Percentiles rank a stretch among this genome's conserved stretches.
These are phyloP conservation scores for Gynandropsis gynandra DNA, from an alignment of 345 rosid genomes.

Conservation along the genomic window DNA sequence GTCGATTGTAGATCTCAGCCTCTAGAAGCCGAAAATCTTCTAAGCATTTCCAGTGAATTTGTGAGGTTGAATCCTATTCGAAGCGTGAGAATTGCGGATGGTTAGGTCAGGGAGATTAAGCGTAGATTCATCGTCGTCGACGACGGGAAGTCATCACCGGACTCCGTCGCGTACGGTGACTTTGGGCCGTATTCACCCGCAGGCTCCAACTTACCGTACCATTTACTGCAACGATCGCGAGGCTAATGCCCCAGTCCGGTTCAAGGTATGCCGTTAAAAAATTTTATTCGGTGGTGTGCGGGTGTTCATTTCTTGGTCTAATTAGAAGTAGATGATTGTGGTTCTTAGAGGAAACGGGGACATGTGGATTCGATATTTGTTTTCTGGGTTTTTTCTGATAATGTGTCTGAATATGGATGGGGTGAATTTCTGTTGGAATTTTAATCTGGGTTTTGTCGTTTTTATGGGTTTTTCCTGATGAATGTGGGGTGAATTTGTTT, in stretches of 20 bases:
- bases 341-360: too few relatives aligned
- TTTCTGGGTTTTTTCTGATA: too few relatives aligned
- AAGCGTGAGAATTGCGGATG: slow-evolving; percentile 26
- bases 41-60: neutral
- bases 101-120: slow-evolving; percentile 44
- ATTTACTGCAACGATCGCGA: slow-evolving; percentile 92
- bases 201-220: slow-evolving; percentile 91
- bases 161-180: slow-evolving; percentile 59
- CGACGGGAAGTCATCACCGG: slow-evolving; percentile 36
- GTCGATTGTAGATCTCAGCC: slow-evolving; percentile 25
- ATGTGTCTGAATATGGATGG: too few relatives aligned
- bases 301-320: too few relatives aligned
- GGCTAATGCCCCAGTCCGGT: slow-evolving; percentile 67
- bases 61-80: slow-evolving; percentile 13
- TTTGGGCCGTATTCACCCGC: slow-evolving; percentile 92
- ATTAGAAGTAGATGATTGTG: too few relatives aligned
- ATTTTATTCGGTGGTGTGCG: too few relatives aligned
- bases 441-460: neutral
- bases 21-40: neutral
- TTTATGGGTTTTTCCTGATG: slow-evolving; percentile 4
- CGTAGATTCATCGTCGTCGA: slow-evolving; percentile 34
- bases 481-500: slow-evolving; percentile 15
- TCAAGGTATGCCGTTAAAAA: slow-evolving; percentile 47
- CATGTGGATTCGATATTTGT: too few relatives aligned
- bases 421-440: neutral